Percentiles rank a stretch among this genome's conserved stretches.
These are phyloP conservation scores for Paecilomyces formosus DNA, from an alignment of 2,329 filamentous ascomycete genomes.

Conservation along the genomic window DNA sequence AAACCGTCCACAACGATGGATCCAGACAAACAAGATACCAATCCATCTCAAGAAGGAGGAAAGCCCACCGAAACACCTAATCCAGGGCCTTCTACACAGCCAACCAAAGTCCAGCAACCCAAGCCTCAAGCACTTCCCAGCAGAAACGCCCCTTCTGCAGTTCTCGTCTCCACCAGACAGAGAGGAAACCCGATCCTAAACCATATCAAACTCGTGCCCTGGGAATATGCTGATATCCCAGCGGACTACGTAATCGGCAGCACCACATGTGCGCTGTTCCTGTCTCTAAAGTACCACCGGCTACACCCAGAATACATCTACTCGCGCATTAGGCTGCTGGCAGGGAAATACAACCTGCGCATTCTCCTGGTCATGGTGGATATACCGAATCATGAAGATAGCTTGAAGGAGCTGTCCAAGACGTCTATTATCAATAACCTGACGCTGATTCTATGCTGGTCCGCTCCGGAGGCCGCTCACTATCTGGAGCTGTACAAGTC, in stretches of 20 bases:
- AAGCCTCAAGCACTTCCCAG: conserved; percentile 77
- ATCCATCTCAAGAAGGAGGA: conserved; percentile 9
- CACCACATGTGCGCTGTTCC: conserved; percentile 84
- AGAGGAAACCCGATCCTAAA: conserved; percentile 91
- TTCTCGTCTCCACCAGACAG: conserved; percentile 84
- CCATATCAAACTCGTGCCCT: conserved; percentile 71
- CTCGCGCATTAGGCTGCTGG: conserved; percentile 76
- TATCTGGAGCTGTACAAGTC: conserved; percentile 95
- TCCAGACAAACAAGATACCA: not conserved
- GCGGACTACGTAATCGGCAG: conserved; percentile 84
- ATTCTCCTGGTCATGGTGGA: conserved; percentile 88
- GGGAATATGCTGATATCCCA: conserved; percentile 97
- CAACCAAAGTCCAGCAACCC: conserved; percentile 67
- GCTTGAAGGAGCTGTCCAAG: conserved; percentile 82
- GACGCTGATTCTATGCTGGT: conserved; percentile 90
- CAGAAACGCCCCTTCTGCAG: conserved; percentile 61
- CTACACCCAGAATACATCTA: conserved; percentile 98
- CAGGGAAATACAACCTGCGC: conserved; percentile 78
- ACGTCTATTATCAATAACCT: conserved; percentile 88
- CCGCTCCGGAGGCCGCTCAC: conserved; percentile 81
- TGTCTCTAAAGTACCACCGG: conserved; percentile 94
- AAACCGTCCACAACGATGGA: not conserved
- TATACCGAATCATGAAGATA: conserved; percentile 88
- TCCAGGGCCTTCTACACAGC: conserved; percentile 9
- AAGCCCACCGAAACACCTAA: not conserved